A percentile compares a stretch with the other conserved stretches of the same genome.
These are phyloP conservation scores for Paracorniculantispora psalliotae DNA, from an alignment of 2,329 filamentous ascomycete species.

Conservation along the genomic window DNA sequence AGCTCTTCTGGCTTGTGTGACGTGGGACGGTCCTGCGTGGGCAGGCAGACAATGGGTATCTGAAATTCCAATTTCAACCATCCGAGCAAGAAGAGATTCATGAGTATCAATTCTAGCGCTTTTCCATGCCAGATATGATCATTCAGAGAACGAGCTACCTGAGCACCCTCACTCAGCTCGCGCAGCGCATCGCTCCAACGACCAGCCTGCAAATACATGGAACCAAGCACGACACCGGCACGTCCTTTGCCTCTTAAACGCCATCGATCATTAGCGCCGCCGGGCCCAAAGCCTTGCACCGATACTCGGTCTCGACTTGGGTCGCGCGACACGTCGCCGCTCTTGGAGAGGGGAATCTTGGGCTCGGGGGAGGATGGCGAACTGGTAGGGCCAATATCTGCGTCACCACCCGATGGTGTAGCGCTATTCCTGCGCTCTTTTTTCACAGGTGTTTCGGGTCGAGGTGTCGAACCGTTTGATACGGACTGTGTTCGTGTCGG, in stretches of 20 bases:
- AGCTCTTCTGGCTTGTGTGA: constrained; percentile 27
- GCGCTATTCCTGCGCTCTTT: constrained; percentile 42
- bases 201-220: constrained; percentile 81
- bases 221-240: constrained; percentile 73
- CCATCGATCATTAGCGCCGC: constrained; percentile 69
- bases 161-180: constrained; percentile 76
- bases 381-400: constrained; percentile 31
- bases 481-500: constrained; percentile 40
- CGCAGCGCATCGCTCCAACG: constrained; percentile 84
- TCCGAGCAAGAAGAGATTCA: constrained; percentile 76
- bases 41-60: constrained; percentile 55
- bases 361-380: constrained; percentile 39
- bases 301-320: constrained; percentile 52
- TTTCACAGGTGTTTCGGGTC: constrained; percentile 44
- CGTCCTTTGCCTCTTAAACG: constrained; percentile 78
- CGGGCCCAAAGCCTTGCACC: constrained; percentile 67
- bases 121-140: constrained; percentile 99
- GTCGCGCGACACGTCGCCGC: constrained; percentile 43
- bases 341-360: constrained; percentile 32
- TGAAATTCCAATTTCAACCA: constrained; percentile 83
- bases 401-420: constrained; percentile 44
- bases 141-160: constrained; percentile 69
- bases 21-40: constrained; percentile 41
- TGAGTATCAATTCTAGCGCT: constrained; percentile 79
- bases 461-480: constrained; percentile 42